Percentiles rank a stretch among this genome's conserved stretches.
Conservation (phyloP, 176 grass and related monocot species). For the Zizania latifolia region DNA sequence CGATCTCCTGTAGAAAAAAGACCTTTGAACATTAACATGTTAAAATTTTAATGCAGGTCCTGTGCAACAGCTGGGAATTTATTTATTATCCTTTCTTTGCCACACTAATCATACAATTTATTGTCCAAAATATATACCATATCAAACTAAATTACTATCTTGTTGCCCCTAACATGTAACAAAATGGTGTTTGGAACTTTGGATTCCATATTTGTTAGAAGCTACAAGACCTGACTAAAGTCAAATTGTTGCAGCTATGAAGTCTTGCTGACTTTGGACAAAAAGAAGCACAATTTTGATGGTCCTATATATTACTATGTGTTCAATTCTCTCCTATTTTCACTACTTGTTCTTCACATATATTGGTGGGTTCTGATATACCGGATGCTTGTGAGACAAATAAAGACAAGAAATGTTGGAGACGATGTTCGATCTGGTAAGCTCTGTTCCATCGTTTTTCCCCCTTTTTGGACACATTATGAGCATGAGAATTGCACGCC, state of each 20-base stretch:
- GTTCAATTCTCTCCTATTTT: conserved; percentile 73
- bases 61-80: neutral
- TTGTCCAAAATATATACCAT: neutral
- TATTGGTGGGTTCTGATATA: conserved; percentile 88
- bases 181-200: conserved; percentile 1
- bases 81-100: neutral
- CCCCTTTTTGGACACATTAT: no score
- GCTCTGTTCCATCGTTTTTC: no score
- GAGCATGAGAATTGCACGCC: neutral
- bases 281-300: conserved; percentile 82
- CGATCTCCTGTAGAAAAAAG: neutral
- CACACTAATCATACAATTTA: neutral
- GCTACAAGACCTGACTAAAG: conserved; percentile 3
- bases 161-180: neutral
- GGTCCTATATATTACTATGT: conserved; percentile 87
- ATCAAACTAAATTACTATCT: neutral
- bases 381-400: conserved; percentile 79
- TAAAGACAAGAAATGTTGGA: conserved; percentile 63
- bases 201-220: neutral
- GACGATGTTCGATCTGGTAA: conserved; percentile 86
- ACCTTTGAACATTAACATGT: neutral
- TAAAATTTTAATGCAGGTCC: neutral
- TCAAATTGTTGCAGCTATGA: conserved; percentile 56
- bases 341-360: conserved; percentile 68
- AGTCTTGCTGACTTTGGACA: conserved; percentile 69